These are phyloP conservation scores for Hypomyces rosellus DNA, from an alignment of 2,329 filamentous ascomycete species.

Conservation along the genomic window DNA sequence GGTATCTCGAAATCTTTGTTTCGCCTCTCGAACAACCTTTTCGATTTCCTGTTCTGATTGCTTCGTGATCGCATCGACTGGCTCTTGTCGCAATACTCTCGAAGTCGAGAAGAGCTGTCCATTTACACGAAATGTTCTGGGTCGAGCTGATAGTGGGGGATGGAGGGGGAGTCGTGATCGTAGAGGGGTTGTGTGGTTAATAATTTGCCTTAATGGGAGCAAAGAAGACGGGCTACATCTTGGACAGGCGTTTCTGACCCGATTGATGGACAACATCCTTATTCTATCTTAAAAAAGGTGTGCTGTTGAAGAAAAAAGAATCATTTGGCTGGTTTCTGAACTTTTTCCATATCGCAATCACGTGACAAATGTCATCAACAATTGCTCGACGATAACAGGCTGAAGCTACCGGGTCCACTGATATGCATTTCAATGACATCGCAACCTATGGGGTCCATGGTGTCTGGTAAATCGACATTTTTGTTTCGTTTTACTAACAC, in stretches of 20 bases:
- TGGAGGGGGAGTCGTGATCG: conserved; percentile 15
- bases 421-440: background rate
- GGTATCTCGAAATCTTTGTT: conserved; percentile 69
- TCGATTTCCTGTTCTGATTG: conserved; percentile 41
- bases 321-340: conserved; percentile 11
- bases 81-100: conserved; percentile 18
- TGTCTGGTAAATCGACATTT: background rate
- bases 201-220: conserved; percentile 11
- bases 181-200: conserved; percentile 12
- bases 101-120: conserved; percentile 26
- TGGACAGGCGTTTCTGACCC: conserved; percentile 28
- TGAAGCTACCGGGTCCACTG: background rate
- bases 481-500: background rate
- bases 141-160: conserved; percentile 6
- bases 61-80: background rate
- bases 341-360: conserved; percentile 24
- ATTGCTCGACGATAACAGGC: conserved; percentile 13
- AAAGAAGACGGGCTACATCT: conserved; percentile 19
- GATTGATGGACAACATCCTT: conserved; percentile 30
- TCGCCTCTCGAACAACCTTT: conserved; percentile 60
- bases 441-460: background rate
- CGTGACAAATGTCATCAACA: conserved; percentile 20
- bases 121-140: conserved; percentile 6
- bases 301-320: conserved; percentile 10
- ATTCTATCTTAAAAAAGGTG: conserved; percentile 13